These are phyloP conservation scores for Mycena alexandri DNA, from an alignment of 768 basidiomycete genomes.

Conservation along the genomic window DNA sequence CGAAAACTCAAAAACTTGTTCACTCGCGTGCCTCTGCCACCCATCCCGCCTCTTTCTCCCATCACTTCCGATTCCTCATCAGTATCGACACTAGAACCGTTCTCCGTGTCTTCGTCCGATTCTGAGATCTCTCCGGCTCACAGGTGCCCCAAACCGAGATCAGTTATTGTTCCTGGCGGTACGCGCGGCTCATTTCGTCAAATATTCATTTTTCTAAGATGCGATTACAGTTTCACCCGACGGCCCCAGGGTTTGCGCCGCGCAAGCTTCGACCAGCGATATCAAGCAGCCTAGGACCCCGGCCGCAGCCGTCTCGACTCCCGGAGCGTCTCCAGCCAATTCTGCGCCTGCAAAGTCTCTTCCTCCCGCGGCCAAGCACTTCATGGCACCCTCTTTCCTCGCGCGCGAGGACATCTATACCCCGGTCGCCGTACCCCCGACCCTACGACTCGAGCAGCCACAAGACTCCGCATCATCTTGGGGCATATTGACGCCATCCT, in stretches of 20 bases:
- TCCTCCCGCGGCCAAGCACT: background rate
- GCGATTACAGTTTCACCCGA: no score
- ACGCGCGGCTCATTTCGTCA: no score
- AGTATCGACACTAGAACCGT: background rate
- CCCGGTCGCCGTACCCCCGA: constrained; percentile 15
- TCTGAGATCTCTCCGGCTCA: background rate
- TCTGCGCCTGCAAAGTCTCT: background rate
- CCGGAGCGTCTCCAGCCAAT: background rate
- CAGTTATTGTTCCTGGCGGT: no score
- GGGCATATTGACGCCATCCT: background rate
- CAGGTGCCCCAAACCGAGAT: no score
- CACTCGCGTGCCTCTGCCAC: constrained; percentile 12
- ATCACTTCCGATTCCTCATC: background rate
- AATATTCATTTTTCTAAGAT: no score
- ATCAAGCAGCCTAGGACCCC: no score
- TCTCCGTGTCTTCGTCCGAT: background rate
- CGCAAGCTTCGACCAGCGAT: no score
- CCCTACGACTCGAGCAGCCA: constrained; percentile 10
- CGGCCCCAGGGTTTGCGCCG: no score
- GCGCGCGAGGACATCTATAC: constrained; percentile 18
- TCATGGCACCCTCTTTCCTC: constrained; percentile 1
- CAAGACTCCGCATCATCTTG: background rate
- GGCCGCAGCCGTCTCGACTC: background rate
- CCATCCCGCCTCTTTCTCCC: constrained; percentile 12
- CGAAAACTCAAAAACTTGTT: constrained; percentile 13